Base-by-base conservation (phyloP, 2,329 filamentous ascomycete genomes). In the Tricladium varicosporioides region DNA sequence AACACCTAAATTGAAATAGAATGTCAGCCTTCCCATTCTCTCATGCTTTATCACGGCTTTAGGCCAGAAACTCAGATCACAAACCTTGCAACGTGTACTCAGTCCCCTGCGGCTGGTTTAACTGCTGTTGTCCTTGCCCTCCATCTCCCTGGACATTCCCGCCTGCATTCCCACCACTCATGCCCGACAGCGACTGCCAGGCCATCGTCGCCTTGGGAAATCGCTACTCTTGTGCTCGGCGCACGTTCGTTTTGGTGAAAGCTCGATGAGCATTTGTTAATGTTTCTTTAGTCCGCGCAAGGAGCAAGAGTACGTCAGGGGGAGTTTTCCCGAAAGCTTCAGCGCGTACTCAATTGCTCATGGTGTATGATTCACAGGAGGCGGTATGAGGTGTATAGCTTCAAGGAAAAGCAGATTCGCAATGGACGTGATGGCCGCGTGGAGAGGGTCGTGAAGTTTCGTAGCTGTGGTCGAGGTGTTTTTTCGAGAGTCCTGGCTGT, bases 1-100 rank as follows among this genome's bases (percentile, higher is more conserved):
- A 40, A 99, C 94, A 71, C 94, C 91, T 94, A 65, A 96, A 42
- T 96, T 91, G 69, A 91, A 88, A 92, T 64, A 58, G 55, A 51
- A 44, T 8, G 22, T 5, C 13, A 4, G 8, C 40, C 13, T 1
- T 1, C 31, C 33, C 9, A 14, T 13, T 5, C 45, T 43, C 51
- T 22, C 14, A 4, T 36, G 22, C 7, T 27, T 27, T 27, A 27
- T 27, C 3, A 4, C 7, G 22, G 22, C 22, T 27, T 27, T 27
- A 3, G 22, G 7, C 4, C 22, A 7, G 22, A 7, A 27, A 27
- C 7, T 27, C 4, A 27, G 22, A 7, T 33, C 18, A 40, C 62
- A 60, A 71, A 88, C 86, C 86, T 78, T 89, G 86, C 63, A 89
- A 72, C 56, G 86, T 89, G 70, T 89, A 89, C 70, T 89, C 86